These are phyloP conservation scores for Boletus reticulatus DNA, from an alignment of 768 basidiomycete genomes.

Conservation along the genomic window DNA sequence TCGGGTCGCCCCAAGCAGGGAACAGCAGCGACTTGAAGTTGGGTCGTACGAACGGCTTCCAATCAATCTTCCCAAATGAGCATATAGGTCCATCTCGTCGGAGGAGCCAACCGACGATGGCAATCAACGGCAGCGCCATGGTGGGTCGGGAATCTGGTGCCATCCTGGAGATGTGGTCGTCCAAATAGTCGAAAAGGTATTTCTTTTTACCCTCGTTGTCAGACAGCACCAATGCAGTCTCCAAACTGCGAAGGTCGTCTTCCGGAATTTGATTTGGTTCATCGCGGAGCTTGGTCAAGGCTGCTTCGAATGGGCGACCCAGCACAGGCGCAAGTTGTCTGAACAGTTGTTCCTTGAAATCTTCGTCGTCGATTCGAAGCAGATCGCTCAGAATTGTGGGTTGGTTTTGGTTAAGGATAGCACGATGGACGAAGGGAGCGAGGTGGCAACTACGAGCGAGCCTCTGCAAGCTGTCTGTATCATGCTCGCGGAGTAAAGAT, in stretches of 20 bases:
- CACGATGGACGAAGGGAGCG: too few species aligned
- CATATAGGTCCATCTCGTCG: not conserved
- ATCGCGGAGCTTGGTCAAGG: not conserved
- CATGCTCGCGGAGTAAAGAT: too few species aligned
- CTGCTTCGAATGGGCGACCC: not conserved
- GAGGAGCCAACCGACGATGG: not conserved
- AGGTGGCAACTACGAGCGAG: too few species aligned
- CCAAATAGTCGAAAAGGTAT: constrained; percentile 1
- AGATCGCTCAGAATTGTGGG: not conserved
- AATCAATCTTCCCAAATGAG: not conserved
- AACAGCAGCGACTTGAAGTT: not conserved
- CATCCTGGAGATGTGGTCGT: not conserved
- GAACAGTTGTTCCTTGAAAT: not conserved
- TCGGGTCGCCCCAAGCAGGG: not conserved
- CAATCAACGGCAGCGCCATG: not conserved
- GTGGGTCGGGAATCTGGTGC: not conserved
- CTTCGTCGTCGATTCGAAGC: not conserved
- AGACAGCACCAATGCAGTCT: not conserved
- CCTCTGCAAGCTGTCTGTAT: accelerated
- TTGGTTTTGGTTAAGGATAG: too few species aligned
- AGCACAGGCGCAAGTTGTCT: not conserved
- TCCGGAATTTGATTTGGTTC: constrained; percentile 2
- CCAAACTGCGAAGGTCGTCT: constrained; percentile 1
- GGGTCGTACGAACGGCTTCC: not conserved
- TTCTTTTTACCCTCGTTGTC: not conserved